Percentiles rank a stretch among this genome's conserved stretches.
Conservation (phyloP, 768 basidiomycete species). For the Pleurotus pulmonarius region DNA sequence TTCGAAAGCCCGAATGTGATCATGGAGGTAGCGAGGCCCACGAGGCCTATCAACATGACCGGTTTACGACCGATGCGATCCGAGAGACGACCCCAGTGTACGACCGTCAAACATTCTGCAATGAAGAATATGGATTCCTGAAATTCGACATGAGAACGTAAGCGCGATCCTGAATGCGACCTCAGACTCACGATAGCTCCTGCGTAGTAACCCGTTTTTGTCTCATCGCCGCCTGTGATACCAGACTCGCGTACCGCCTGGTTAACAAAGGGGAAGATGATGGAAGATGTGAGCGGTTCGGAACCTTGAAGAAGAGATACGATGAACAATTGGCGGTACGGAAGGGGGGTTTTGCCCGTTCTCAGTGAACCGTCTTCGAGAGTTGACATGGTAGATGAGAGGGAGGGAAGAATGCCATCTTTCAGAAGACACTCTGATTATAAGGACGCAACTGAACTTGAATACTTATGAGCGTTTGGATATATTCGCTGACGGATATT, state of each 20-base stretch:
- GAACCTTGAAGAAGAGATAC: slow-evolving; percentile 30
- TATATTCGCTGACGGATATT: too few species aligned
- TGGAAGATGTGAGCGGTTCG: slow-evolving; percentile 26
- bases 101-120: slow-evolving; percentile 50
- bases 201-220: slow-evolving; percentile 66
- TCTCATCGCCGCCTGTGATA: slow-evolving; percentile 58
- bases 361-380: too few species aligned
- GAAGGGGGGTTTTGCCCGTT: slow-evolving; percentile 24
- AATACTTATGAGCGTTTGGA: too few species aligned
- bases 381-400: too few species aligned
- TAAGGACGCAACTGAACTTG: too few species aligned
- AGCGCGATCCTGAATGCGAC: not conserved
- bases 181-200: slow-evolving; percentile 42
- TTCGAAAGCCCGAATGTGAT: slow-evolving; percentile 29
- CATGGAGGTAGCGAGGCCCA: slow-evolving; percentile 26
- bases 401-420: too few species aligned
- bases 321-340: slow-evolving; percentile 33
- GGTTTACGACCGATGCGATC: slow-evolving; percentile 60
- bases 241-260: slow-evolving; percentile 61
- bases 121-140: slow-evolving; percentile 64
- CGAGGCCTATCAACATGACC: slow-evolving; percentile 30
- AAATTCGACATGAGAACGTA: not conserved
- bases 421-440: too few species aligned
- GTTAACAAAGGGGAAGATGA: slow-evolving; percentile 20
- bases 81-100: slow-evolving; percentile 63